Evolutionary conservation across 1,139 yeast species (phyloP).

Genomic region (Scheffersomyces titani): DNA sequence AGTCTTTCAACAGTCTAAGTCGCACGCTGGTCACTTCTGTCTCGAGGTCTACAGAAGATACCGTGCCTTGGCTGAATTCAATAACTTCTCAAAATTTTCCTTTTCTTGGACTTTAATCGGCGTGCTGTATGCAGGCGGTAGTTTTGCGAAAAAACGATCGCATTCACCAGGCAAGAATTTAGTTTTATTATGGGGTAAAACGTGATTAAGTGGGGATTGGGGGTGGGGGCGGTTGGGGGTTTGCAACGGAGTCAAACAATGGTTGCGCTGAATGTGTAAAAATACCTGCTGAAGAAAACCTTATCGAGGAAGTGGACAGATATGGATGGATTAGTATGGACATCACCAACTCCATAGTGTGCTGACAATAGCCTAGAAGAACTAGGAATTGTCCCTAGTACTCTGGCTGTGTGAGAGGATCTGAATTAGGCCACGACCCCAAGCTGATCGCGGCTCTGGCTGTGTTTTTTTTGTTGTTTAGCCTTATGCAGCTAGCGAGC

Average conservation of each 20-base stretch:
- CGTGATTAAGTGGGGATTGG: background rate
- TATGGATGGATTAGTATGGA: background rate
- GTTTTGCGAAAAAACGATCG: background rate
- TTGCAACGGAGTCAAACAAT: background rate
- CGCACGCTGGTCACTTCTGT: background rate
- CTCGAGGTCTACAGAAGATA: background rate
- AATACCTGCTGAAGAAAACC: background rate
- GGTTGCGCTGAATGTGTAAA: background rate
- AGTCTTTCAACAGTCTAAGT: background rate
- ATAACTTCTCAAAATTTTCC: background rate
- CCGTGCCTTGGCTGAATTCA: background rate
- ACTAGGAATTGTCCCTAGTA: too few species aligned
- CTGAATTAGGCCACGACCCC: too few species aligned
- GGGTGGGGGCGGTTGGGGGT: background rate
- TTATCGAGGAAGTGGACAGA: background rate
- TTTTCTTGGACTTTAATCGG: background rate
- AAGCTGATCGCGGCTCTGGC: too few species aligned
- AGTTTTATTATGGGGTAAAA: background rate
- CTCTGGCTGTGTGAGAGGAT: too few species aligned
- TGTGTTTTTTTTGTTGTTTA: too few species aligned
- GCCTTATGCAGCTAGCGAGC: too few species aligned
- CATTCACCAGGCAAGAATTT: background rate
- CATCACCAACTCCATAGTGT: too few species aligned
- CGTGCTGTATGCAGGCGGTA: background rate
- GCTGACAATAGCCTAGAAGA: too few species aligned